Conservation (phyloP, 306 rosid species). For the Malus sylvestris region DNA sequence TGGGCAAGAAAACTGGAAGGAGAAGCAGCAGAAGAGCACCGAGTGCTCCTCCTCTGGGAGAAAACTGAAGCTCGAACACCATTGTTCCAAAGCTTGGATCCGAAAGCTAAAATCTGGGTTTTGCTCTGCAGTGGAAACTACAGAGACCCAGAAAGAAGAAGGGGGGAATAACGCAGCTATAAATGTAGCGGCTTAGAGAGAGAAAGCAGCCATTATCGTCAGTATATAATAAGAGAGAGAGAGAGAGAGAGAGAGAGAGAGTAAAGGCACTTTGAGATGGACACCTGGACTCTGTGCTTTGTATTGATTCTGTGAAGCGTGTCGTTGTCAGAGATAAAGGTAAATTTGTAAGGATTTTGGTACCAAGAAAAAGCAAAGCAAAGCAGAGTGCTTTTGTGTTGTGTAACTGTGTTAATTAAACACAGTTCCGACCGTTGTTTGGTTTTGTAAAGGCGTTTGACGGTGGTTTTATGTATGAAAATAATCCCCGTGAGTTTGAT, state of each 20-base stretch:
- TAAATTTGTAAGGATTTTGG: constrained; percentile 9
- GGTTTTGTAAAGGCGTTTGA: too few species aligned
- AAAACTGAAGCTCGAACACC: constrained; percentile 29
- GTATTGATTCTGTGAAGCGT: constrained; percentile 30
- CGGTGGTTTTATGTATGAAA: too few species aligned
- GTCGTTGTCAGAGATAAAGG: constrained; percentile 35
- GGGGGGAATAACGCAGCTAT: neutral
- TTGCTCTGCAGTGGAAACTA: constrained; percentile 3
- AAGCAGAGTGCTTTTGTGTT: neutral
- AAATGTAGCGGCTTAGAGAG: neutral
- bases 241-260: constrained; percentile 4
- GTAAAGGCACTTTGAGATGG: constrained; percentile 43
- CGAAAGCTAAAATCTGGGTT: constrained; percentile 5
- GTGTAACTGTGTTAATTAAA: too few species aligned
- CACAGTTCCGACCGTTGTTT: too few species aligned
- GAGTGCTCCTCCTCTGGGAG: constrained; percentile 28
- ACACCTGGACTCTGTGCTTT: constrained; percentile 45
- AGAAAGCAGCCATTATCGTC: constrained; percentile 2
- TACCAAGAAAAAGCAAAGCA: constrained; percentile 10
- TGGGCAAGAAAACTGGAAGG: constrained; percentile 50
- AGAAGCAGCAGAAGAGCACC: constrained; percentile 44
- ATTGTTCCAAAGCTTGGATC: constrained; percentile 27
- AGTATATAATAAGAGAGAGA: neutral
- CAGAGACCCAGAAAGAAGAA: neutral
- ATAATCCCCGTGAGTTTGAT: too few species aligned